Evolutionary conservation across 495 filamentous ascomycete species (phyloP), one percentile per base, ranked within the genome.

Genomic region (Hypoxylon crocopeplum): DNA sequence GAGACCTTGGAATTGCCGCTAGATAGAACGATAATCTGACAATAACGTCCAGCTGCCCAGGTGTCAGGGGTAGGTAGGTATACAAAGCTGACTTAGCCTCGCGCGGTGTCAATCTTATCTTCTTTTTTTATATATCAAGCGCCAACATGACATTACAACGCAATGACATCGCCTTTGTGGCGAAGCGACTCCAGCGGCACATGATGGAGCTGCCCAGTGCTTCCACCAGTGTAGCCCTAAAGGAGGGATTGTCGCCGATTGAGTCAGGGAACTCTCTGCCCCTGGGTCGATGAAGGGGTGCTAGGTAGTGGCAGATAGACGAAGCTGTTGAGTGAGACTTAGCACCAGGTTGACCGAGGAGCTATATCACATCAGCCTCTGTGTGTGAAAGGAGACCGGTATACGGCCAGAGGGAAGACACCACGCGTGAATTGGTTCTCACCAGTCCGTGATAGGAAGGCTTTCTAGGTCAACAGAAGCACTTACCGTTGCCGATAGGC

Each of bases 181-280:
- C 69, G 53, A 57, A 47, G 36, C 49, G 61, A 49, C 70, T 68
- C 70, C 71, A 63, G 52, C 29, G 49, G 67, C 53, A 73, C 72
- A 66, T 66, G 59, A 53, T 66, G 33, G 47, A 36, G 36, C 51
- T 62, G 40, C 61, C 56, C 56, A 59, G 71, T 56, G 74, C 64
- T 64, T 67, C 69, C 65, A 68, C 68, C 64, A 76, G 59, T 69
- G 86, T 84, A 88, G 82, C 87, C 90, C 88, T 88, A 90, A 86
- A 68, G 85, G 69, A 68, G 88, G 88, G 88, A 89, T 89, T 62
- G 68, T 71, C 59, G 68, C 70, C 47, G 77, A 79, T 76, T 89
- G 74, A 81, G 56, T 74, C 32, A 2, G 38, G 48, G 24, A 54
- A 68, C 75, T 66, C 62, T 66, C 58, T 67, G 45, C 60, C 54